phyloP scores from a whole-genome alignment of 495 filamentous ascomycete genomes.

The Hypoxylon rickii region DNA sequence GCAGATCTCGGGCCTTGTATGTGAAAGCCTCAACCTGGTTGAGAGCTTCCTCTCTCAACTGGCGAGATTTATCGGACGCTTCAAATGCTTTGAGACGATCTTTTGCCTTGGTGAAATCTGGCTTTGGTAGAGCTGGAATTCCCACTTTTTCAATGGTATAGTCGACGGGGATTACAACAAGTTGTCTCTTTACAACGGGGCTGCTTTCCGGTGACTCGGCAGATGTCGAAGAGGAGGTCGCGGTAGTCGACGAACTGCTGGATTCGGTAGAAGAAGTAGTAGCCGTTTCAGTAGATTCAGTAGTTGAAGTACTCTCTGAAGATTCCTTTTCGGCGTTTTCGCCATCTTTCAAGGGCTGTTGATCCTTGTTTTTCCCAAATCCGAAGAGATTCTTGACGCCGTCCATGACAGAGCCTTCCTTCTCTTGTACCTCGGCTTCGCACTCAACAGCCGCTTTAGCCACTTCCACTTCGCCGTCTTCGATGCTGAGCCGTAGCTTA shows the following conservation, averaged over 20 bases:
- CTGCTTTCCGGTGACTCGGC: conserved; percentile 48
- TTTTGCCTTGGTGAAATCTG: conserved; percentile 68
- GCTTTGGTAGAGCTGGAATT: conserved; percentile 57
- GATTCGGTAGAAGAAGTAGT: conserved; percentile 43
- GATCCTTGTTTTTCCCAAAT: conserved; percentile 82
- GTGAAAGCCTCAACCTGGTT: conserved; percentile 95
- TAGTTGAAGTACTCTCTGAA: conserved; percentile 51
- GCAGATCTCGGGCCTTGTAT: conserved; percentile 82
- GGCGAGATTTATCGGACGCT: conserved; percentile 75
- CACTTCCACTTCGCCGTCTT: conserved; percentile 85
- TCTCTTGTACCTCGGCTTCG: conserved; percentile 69
- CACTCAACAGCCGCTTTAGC: conserved; percentile 78
- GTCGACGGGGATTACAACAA: conserved; percentile 71
- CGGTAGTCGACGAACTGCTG: conserved; percentile 49
- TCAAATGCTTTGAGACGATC: conserved; percentile 79
- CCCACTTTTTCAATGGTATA: conserved; percentile 67
- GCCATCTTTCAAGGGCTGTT: conserved; percentile 72
- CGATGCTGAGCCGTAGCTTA: conserved; percentile 67
- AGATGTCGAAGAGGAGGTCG: conserved; percentile 52
- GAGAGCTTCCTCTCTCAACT: conserved; percentile 80
- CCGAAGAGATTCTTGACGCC: conserved; percentile 95
- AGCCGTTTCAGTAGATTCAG: conserved; percentile 37
- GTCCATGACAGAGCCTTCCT: conserved; percentile 82
- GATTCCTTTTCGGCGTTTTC: conserved; percentile 57
- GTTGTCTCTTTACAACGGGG: conserved; percentile 59